These are phyloP conservation scores for Pseudomicrostroma phylloplanum DNA, from an alignment of 1,284 basidiomycete species.

Conservation along the genomic window DNA sequence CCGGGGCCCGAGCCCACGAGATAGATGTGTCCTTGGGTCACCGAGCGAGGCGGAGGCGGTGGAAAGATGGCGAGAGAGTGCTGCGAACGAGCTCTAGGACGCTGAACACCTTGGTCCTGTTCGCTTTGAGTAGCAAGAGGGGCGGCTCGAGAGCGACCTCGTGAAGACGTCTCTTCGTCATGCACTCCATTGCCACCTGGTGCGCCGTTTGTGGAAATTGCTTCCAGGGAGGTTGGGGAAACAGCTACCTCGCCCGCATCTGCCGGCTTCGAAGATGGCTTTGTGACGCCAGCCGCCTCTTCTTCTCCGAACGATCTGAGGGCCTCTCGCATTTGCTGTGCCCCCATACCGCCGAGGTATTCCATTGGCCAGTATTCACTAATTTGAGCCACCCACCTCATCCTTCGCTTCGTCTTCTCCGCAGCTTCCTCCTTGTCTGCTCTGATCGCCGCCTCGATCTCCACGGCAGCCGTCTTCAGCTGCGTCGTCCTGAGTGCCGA, in stretches of 20 bases:
- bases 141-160: background rate
- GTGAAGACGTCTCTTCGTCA: no score
- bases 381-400: constrained; percentile 53
- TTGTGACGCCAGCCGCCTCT: background rate
- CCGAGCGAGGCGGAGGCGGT: constrained; percentile 18
- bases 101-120: no score
- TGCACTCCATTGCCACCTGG: no score
- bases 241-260: no score
- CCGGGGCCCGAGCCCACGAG: constrained; percentile 92
- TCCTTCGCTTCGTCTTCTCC: constrained; percentile 37
- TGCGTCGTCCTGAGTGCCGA: background rate
- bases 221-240: no score
- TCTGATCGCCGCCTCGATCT: no score
- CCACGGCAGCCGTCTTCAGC: background rate
- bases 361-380: constrained; percentile 79
- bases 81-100: constrained; percentile 25
- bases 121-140: no score
- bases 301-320: constrained; percentile 12
- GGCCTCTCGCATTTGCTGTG: constrained; percentile 63
- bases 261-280: no score
- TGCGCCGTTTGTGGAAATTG: no score
- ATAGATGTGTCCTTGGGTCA: constrained; percentile 52
- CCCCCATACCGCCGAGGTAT: constrained; percentile 65
- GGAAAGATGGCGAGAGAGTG: constrained; percentile 34
- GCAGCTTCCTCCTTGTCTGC: constrained; percentile 17